phyloP scores from a whole-genome alignment of 1,284 basidiomycete species.

The Marasmius tenuissimus region DNA sequence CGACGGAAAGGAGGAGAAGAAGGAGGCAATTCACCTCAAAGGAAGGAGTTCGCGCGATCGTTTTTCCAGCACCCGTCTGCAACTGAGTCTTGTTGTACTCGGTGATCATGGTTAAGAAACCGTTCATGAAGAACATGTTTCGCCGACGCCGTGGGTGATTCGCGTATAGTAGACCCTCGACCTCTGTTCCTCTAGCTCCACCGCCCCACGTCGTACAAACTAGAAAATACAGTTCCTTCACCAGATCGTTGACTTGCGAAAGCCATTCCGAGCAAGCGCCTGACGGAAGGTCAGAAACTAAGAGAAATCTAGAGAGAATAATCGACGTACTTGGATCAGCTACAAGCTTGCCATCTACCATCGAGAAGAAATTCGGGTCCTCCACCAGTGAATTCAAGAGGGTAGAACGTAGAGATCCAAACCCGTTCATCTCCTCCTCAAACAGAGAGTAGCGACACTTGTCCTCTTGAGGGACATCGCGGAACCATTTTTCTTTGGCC shows the following conservation, averaged over 20 bases:
- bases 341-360: not conserved
- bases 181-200: constrained; percentile 13
- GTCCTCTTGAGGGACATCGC: not conserved
- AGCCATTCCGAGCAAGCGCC: constrained; percentile 8
- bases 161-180: constrained; percentile 5
- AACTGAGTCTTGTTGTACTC: constrained; percentile 12
- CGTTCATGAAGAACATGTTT: constrained; percentile 12
- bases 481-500: constrained; percentile 3
- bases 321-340: not conserved
- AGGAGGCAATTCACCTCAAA: constrained; percentile 1
- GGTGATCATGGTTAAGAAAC: constrained; percentile 14
- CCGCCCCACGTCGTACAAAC: constrained; percentile 12
- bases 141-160: constrained; percentile 2
- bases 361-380: not conserved
- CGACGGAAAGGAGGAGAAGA: not conserved
- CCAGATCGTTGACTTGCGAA: constrained; percentile 3
- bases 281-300: not conserved
- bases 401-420: not conserved
- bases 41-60: constrained; percentile 3
- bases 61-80: constrained; percentile 1
- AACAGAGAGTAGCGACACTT: constrained; percentile 3
- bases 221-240: not conserved
- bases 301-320: too few relatives aligned
- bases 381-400: not conserved
- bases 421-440: not conserved